Conservation (phyloP, 768 basidiomycete species). For the Lentinula guzmanii region DNA sequence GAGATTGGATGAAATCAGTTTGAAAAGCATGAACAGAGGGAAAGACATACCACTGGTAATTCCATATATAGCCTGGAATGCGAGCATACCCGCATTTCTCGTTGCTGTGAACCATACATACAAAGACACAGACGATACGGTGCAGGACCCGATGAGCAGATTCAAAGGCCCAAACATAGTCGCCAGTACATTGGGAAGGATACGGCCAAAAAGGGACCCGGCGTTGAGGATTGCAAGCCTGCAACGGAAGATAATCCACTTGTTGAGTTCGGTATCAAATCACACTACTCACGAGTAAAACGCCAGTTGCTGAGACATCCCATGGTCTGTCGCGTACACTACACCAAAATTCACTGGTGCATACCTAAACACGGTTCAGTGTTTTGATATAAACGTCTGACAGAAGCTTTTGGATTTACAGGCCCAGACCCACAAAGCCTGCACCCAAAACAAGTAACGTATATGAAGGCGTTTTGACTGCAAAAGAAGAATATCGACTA, state of each 20-base stretch:
- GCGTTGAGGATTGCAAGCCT: slow-evolving; percentile 14
- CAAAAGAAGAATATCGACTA: neutral
- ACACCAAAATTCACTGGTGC: slow-evolving; percentile 13
- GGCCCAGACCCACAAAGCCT: slow-evolving; percentile 7
- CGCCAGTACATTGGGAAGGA: slow-evolving; percentile 10
- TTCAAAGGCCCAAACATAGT: slow-evolving; percentile 11
- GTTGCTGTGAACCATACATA: slow-evolving; percentile 9
- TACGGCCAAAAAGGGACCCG: slow-evolving; percentile 9
- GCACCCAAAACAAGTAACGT: slow-evolving; percentile 11
- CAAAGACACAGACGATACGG: neutral
- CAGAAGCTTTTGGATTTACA: neutral
- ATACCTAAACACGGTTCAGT: neutral
- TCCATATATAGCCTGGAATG: slow-evolving; percentile 11
- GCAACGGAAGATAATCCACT: neutral
- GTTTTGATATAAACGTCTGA: neutral
- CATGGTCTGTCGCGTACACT: slow-evolving; percentile 10
- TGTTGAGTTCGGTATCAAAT: neutral
- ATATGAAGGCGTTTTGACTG: slow-evolving; percentile 11
- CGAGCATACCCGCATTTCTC: slow-evolving; percentile 8
- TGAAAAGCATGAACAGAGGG: neutral
- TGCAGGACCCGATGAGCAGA: slow-evolving; percentile 9
- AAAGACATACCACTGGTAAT: slow-evolving; percentile 11
- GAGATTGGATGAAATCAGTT: neutral
- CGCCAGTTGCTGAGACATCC: slow-evolving; percentile 9
- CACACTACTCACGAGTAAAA: slow-evolving; percentile 11